A percentile compares a stretch with the other conserved stretches of the same genome.
These are phyloP conservation scores for Oryza longistaminata DNA, from an alignment of 176 grass and related monocot genomes.

Conservation along the genomic window DNA sequence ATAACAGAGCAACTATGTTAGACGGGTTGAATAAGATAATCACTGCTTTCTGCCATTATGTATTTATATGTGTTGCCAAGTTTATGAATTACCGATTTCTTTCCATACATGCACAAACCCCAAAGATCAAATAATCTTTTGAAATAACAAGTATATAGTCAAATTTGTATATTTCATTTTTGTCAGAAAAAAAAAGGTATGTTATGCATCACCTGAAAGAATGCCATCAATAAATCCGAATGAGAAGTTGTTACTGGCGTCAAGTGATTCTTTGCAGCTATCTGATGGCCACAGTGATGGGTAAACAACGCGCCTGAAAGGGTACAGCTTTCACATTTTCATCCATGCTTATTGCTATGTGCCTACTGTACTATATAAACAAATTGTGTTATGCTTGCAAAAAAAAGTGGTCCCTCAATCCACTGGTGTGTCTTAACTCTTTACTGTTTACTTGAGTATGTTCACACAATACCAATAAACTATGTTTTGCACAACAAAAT, in stretches of 20 bases:
- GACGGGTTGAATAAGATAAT: conserved; percentile 1
- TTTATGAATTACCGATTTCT: conserved; percentile 14
- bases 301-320: conserved; percentile 73
- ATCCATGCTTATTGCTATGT: conserved; percentile 23
- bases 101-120: neutral
- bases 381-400: neutral
- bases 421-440: neutral
- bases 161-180: conserved; percentile 11
- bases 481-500: neutral
- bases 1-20: conserved; percentile 34
- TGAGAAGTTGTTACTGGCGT: conserved; percentile 78
- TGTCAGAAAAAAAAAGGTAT: neutral
- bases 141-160: conserved; percentile 24
- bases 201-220: conserved; percentile 73
- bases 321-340: conserved; percentile 32
- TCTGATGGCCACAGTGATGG: conserved; percentile 76
- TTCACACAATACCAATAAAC: conserved; percentile 17
- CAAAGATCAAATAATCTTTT: conserved; percentile 16
- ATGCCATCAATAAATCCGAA: conserved; percentile 83
- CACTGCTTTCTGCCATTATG: conserved; percentile 18
- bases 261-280: conserved; percentile 76
- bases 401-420: neutral
- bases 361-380: neutral
- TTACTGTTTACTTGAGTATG: neutral
- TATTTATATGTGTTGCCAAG: neutral